A percentile compares a stretch with the other conserved stretches of the same genome.
These are phyloP conservation scores for Malassezia vespertilionis DNA, from an alignment of 1,284 basidiomycete genomes.

Conservation along the genomic window DNA sequence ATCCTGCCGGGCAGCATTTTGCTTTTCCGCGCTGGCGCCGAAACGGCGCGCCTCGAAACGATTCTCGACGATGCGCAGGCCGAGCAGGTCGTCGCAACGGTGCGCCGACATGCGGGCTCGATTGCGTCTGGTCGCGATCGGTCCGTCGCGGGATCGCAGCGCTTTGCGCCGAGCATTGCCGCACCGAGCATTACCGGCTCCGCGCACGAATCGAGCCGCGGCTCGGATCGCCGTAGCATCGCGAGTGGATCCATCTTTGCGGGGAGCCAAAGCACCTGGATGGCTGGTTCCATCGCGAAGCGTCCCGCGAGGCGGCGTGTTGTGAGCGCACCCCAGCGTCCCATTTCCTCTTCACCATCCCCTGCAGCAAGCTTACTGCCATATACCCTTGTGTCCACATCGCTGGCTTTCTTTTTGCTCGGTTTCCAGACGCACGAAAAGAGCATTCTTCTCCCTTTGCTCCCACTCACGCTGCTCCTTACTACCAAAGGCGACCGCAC, in stretches of 20 bases:
- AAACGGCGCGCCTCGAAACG: constrained; percentile 40
- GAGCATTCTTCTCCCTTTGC: constrained; percentile 71
- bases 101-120: constrained; percentile 9
- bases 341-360: constrained; percentile 54
- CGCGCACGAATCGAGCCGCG: constrained; percentile 18
- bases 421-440: constrained; percentile 95
- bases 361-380: constrained; percentile 51
- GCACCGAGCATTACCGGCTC: not conserved
- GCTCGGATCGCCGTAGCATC: constrained; percentile 22
- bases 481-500: constrained; percentile 52
- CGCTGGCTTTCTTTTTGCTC: constrained; percentile 79
- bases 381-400: constrained; percentile 39
- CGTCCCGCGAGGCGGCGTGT: too few species aligned
- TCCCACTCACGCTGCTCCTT: constrained; percentile 70
- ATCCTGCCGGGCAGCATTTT: constrained; percentile 40
- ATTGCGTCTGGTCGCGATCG: constrained; percentile 14
- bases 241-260: constrained; percentile 28
- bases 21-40: constrained; percentile 29
- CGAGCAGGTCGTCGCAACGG: constrained; percentile 10
- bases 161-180: constrained; percentile 10
- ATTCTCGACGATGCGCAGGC: constrained; percentile 18
- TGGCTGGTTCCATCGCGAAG: not conserved
- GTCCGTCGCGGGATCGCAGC: constrained; percentile 1
- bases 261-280: constrained; percentile 21
- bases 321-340: not conserved